Evolutionary conservation across 2,329 filamentous ascomycete genomes (phyloP).

Genomic region (Lasiodiplodia hormozganensis): DNA sequence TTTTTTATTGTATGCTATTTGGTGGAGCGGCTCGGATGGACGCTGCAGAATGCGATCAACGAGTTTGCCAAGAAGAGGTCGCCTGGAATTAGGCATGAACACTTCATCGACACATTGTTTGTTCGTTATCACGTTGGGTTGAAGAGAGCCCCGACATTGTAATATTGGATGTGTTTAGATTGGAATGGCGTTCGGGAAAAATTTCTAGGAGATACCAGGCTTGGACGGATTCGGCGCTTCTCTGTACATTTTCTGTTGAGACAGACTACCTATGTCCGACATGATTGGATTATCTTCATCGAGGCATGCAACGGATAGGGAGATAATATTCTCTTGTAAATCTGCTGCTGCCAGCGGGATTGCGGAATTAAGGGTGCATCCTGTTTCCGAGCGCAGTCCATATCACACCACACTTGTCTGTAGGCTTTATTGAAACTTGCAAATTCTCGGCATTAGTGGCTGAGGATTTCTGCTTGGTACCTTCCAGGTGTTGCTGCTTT

Average conservation of each 20-base stretch:
- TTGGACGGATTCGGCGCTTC: background rate
- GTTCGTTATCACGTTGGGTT: slow-evolving; percentile 66
- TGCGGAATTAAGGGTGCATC: background rate
- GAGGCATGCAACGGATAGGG: background rate
- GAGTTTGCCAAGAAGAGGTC: slow-evolving; percentile 75
- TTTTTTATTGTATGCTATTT: slow-evolving; percentile 91
- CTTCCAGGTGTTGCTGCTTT: background rate
- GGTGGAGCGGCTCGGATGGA: slow-evolving; percentile 78
- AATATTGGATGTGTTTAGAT: slow-evolving; percentile 13
- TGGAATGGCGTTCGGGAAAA: slow-evolving; percentile 10
- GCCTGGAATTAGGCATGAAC: slow-evolving; percentile 85
- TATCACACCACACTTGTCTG: background rate
- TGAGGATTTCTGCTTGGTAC: background rate
- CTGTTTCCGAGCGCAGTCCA: background rate
- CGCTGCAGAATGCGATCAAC: slow-evolving; percentile 78
- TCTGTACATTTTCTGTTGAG: slow-evolving; percentile 4
- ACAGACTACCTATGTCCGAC: background rate
- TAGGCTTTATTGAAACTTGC: background rate
- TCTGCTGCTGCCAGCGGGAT: background rate
- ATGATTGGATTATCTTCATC: background rate
- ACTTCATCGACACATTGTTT: slow-evolving; percentile 85
- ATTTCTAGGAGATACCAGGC: slow-evolving; percentile 15
- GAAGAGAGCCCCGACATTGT: slow-evolving; percentile 33
- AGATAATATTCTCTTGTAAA: background rate
- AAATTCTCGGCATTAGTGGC: background rate